Evolutionary conservation across 1,139 yeast species (phyloP), one percentile per base, ranked within the genome.

Genomic region (Arxiozyma telluris): DNA sequence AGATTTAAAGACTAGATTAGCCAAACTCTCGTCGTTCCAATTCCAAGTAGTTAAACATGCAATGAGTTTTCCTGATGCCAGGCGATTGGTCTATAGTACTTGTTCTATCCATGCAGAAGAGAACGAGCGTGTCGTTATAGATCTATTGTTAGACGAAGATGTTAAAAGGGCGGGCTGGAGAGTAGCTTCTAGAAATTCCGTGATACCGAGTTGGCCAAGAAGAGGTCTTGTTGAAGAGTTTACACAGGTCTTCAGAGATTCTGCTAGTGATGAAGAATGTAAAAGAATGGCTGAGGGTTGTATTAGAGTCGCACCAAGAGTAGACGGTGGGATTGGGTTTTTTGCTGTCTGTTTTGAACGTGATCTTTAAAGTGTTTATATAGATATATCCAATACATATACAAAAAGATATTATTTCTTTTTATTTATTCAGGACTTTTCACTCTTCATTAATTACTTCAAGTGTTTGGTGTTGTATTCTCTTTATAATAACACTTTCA

Each of bases 251-350:
- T 77, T 77, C 30, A 66, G 69, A 53, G 73, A 73, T 11, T 79
- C 77, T 54, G 49, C 52, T 11, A 49, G 50, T 18, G 47, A 50
- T 22, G 75, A 71, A 4, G 71, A 72, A 44, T 74, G 78, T n/a
- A 73, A 75, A 53, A 74, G 72, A 44, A 67, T 87, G 50, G 96
- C 97, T 0, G 90, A 84, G 2, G 93, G 95, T 0, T 89, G 97
- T 69, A 84, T 93, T 0, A 75, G 98, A 59, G 87, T 93, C 0
- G 71, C 82, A 49, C 96, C 98, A 0, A 84, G 82, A 59, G 84
- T 80, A 54, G 98, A 93, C 67, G 97, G 98, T 42, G 98, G 98
- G 15, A 93, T 93, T 62, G 98, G 98, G 0, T 93, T 93, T 67
- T 93, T 93, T 71, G 98, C 97, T 0, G 98, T 71, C 4, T 65